Evolutionary conservation across 2,329 filamentous ascomycete species (phyloP), one percentile per base, ranked within the genome.

Genomic region (Graphilbum fragrans): DNA sequence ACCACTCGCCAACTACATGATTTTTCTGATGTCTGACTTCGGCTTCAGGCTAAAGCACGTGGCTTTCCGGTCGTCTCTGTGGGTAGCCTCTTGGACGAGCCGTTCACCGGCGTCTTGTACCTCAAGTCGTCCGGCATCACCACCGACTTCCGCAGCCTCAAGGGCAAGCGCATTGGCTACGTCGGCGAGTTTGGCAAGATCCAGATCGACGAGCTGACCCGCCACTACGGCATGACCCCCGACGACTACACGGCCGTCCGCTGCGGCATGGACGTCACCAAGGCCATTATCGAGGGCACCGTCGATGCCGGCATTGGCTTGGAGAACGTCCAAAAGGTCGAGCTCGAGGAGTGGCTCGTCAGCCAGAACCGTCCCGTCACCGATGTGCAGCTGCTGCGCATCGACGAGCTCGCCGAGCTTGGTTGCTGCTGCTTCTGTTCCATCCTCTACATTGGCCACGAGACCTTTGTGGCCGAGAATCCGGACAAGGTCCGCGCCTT

Each of bases 371-470:
- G 80, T 1, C 70, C 75, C 45, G 72, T 71, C 55, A 62, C 65
- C 14, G 81, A 86, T 48, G 82, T 86, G 8, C 77, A 84, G 61
- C 86, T 87, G 82, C 73, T 87, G 17, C 77, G 82, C 52, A 87
- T 87, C 54, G 82, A 87, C 56, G 74, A 86, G 63, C 77, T 87
- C 22, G 82, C 82, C 27, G 80, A 86, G 58, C 67, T 86, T 3
- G 82, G 82, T 38, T 87, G 82, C 65, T 87, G 82, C 72, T 87
- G 82, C 69, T 87, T 87, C 73, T 87, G 82, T 62, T 77, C 77
- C 22, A 83, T 87, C 57, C 67, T 87, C 33, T 86, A 87, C 67
- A 87, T 87, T 48, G 82, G 77, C 52, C 86, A 87, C 60, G 80
- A 86, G 52, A 54, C 54, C 9, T 87, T 87, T 62, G 59, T 86